These are phyloP conservation scores for Bassia scoparia DNA, from an alignment of 148 eudicot genomes.

Conservation along the genomic window DNA sequence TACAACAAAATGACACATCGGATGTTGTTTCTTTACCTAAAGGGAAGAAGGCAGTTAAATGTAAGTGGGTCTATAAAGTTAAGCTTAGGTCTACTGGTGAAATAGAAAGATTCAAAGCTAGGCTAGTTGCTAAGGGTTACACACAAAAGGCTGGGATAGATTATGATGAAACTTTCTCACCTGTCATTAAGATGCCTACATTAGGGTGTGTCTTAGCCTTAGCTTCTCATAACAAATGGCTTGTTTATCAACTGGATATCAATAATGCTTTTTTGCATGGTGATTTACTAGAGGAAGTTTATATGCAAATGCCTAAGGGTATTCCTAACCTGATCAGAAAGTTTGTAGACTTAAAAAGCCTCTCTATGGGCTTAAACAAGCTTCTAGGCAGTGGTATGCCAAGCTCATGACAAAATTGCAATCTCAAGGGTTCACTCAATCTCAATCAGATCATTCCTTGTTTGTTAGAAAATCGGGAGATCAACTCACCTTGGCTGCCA, in stretches of 20 bases:
- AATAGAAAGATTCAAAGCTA: not conserved
- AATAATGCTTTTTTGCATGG: conserved; percentile 1
- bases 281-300: not conserved
- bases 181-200: not conserved
- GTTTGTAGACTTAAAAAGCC: no score
- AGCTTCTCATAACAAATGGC: not conserved
- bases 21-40: not conserved
- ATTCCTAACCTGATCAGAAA: no score
- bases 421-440: no score
- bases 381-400: no score
- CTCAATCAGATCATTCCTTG: no score
- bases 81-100: not conserved
- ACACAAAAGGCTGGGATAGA: not conserved
- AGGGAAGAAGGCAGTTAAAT: not conserved
- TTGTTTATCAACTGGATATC: not conserved
- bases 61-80: not conserved
- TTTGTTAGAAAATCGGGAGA: no score
- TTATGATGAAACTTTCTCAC: not conserved
- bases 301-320: no score
- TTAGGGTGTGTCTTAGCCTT: not conserved
- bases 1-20: not conserved
- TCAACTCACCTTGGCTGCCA: no score
- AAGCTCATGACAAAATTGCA: no score
- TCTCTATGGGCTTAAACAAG: no score
- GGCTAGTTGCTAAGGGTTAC: not conserved